Conservation (phyloP, 2,329 filamentous ascomycete genomes). For the Penicillium crustosum region DNA sequence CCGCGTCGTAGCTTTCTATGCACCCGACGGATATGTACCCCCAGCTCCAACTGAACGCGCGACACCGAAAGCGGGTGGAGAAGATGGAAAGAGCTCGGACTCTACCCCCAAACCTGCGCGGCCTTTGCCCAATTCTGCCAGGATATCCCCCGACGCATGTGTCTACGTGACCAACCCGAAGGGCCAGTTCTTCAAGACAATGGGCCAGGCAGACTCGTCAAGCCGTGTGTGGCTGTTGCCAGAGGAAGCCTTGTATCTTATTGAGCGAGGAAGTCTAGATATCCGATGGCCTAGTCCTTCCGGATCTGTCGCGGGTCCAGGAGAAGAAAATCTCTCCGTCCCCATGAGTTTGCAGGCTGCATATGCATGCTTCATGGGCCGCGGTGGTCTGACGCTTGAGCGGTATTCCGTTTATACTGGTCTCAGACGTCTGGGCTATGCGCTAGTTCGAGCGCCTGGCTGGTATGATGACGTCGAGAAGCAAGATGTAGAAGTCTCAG, state of each 20-base stretch:
- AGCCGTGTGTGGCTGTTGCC: conserved; percentile 79
- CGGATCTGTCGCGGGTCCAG: conserved; percentile 28
- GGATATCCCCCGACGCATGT: conserved; percentile 36
- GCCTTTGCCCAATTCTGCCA: conserved; percentile 14
- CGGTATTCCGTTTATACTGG: conserved; percentile 86
- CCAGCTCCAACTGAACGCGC: conserved; percentile 17
- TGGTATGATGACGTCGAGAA: conserved; percentile 44
- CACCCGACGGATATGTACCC: conserved; percentile 55
- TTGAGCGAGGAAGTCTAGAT: conserved; percentile 85
- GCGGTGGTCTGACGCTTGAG: conserved; percentile 65
- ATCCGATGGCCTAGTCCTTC: conserved; percentile 71
- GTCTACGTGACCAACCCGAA: conserved; percentile 71
- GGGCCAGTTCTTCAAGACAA: conserved; percentile 70
- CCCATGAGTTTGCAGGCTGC: conserved; percentile 89
- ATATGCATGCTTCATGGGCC: conserved; percentile 79
- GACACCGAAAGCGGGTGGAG: conserved; percentile 18
- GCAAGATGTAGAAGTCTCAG: conserved; percentile 12
- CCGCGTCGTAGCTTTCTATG: conserved; percentile 71
- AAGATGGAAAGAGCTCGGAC: conserved; percentile 15
- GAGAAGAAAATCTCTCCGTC: conserved; percentile 61
- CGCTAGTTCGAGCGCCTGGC: conserved; percentile 68
- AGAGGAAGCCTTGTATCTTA: conserved; percentile 84
- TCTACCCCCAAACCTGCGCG: conserved; percentile 16
- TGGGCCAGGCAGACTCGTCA: conserved; percentile 67
- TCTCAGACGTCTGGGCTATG: conserved; percentile 79